Evolutionary conservation across 225 moss, liverwort and hornwort species (phyloP), one percentile per base, ranked within the genome.

Genomic region (Asterella californica): DNA sequence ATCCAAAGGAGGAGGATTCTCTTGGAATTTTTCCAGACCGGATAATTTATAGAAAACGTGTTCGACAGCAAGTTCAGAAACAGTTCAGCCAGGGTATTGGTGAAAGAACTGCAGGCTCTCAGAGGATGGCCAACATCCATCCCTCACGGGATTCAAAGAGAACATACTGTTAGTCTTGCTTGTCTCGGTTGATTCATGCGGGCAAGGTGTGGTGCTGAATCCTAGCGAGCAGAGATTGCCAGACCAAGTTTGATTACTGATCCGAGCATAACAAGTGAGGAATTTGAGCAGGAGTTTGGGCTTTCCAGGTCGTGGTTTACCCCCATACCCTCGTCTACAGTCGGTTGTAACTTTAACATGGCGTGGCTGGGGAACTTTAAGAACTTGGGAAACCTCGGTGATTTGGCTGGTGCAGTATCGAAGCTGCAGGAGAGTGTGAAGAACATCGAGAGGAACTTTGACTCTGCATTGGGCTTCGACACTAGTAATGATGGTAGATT

Each of bases 381-480:
- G 45, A 82, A 82, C 34, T 87, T 97, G 80, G 85, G 83, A 46
- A 88, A 88, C 78, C 90, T 97, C 79, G 88, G 91, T 67, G 97
- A 97, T 88, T 94, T 97, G 50, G 92, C 94, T 45, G 96, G 93
- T 46, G 96, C 94, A 45, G 97, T 97, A 52, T 94, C 91, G 77
- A 97, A 94, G 86, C 86, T 97, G 34, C 93, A 93, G 70, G 97
- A 94, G 88, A 94, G 94, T 81, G 97, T 97, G 83, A 97, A 97
- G 87, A 93, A 88, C 74, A 97, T 97, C 25, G 97, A 97, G 87
- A 93, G 93, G 88, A 97, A 97, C 92, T 97, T 97, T 55, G 97
- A 97, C 83, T 93, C 94, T 60, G 97, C 97, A 42, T 85, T 97
- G 22, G 97, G 97, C 21, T 97, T 94, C 72, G 81, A 80, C 21